Evolutionary conservation across 2,329 filamentous ascomycete genomes (phyloP), one percentile per base, ranked within the genome.

Genomic region (Colletotrichum sojae): DNA sequence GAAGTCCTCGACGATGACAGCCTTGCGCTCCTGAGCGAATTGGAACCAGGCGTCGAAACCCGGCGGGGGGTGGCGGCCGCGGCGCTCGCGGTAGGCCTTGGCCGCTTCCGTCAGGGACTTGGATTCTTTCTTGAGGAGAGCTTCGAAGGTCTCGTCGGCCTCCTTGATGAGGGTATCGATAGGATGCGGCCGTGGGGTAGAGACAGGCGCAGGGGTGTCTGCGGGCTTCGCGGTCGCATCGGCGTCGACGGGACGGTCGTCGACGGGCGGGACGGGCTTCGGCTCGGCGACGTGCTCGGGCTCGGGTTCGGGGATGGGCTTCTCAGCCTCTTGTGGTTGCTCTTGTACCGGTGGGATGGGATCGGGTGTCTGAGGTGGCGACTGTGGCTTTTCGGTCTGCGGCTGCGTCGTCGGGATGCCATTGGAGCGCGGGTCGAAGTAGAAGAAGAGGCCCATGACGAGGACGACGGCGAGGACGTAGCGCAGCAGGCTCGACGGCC

Each of bases 401-500:
- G 58, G 39, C 20, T 48, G 51, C 6, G 67, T 56, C 40, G 45
- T 13, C 5, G 73, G 43, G 65, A 62, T 12, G 62, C 52, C 45
- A 51, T 60, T n/a, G 60, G 63, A 49, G 27, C 67, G 49, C 70
- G 61, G 66, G 63, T 71, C 56, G 71, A 72, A 39, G 74, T 80
- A 80, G 67, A 78, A 80, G 65, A 80, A 71, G 13, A 79, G 66
- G 27, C 69, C 71, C 57, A 80, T 55, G 64, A 90, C 67, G 69
- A 93, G 89, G 6, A 91, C 92, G 20, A 87, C 80, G 39, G 85
- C 78, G 2, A 93, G 84, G 73, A 92, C 91, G 75, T 87, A 86
- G 61, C 90, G 85, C 63, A 93, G 89, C 60, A 84, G 82, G 63
- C 83, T 80, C 57, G 82, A 83, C 9, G 78, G 80, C 62, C 83